Evolutionary conservation across 768 basidiomycete genomes (phyloP).

Genomic region (Cystobasidium onofrii): DNA sequence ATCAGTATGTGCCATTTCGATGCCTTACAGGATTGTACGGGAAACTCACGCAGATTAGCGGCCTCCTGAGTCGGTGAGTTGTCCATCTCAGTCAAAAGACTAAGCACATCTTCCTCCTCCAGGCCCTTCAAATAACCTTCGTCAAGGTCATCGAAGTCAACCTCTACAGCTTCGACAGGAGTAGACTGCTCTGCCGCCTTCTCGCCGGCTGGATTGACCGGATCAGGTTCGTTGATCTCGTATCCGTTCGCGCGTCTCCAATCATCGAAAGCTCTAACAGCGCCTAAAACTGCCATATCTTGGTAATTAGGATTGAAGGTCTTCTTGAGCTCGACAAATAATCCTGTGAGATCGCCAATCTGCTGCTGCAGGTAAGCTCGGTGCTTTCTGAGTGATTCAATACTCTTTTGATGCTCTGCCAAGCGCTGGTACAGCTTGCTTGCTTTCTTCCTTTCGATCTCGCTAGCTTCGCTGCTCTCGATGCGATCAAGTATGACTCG

Average conservation of each 20-base stretch:
- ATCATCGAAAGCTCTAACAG: slow-evolving; percentile 85
- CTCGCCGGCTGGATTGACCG: slow-evolving; percentile 16
- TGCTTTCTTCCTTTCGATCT: slow-evolving; percentile 71
- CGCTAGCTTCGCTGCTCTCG: slow-evolving; percentile 68
- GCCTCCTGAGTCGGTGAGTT: neutral
- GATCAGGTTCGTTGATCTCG: slow-evolving; percentile 40
- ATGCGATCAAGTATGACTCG: slow-evolving; percentile 71
- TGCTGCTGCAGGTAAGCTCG: slow-evolving; percentile 65
- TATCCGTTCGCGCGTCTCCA: slow-evolving; percentile 50
- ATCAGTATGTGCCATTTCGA: too few relatives aligned
- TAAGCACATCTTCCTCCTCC: slow-evolving; percentile 44
- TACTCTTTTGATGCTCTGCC: slow-evolving; percentile 61
- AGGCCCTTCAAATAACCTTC: slow-evolving; percentile 52
- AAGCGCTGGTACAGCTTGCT: slow-evolving; percentile 72
- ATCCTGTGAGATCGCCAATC: slow-evolving; percentile 68
- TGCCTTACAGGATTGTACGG: too few relatives aligned
- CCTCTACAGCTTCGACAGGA: slow-evolving; percentile 26
- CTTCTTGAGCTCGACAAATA: slow-evolving; percentile 66
- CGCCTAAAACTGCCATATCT: slow-evolving; percentile 96
- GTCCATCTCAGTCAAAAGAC: slow-evolving; percentile 40
- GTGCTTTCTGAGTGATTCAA: slow-evolving; percentile 67
- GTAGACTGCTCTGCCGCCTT: neutral
- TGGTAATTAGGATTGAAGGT: slow-evolving; percentile 98
- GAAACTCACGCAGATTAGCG: slow-evolving; percentile 7
- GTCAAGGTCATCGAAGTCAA: slow-evolving; percentile 24